These are phyloP conservation scores for Entelexis sorbosivorans DNA, from an alignment of 1,139 yeast genomes.

Conservation along the genomic window DNA sequence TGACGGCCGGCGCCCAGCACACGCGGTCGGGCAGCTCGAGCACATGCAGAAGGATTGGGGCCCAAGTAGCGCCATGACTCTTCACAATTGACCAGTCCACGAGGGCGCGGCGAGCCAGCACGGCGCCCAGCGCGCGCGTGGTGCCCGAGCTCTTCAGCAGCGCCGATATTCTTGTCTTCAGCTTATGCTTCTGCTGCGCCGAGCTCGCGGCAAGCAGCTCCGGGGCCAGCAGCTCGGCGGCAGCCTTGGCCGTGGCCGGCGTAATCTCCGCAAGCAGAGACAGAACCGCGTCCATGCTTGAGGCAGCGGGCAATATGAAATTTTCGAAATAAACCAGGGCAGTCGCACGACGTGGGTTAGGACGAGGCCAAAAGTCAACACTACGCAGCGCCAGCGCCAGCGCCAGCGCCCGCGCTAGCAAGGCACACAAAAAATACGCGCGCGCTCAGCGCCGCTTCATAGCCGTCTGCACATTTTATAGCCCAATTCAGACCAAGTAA, in stretches of 20 bases:
- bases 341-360: neutral
- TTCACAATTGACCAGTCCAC: conserved; percentile 28
- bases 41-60: conserved; percentile 45
- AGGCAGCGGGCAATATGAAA: neutral
- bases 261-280: conserved; percentile 14
- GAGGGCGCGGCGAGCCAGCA: conserved; percentile 27
- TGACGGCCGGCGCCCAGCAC: conserved; percentile 39
- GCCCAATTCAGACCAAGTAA: too few relatives aligned
- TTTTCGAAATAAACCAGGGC: neutral
- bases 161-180: conserved; percentile 31
- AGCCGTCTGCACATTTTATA: too few relatives aligned
- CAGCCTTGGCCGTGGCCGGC: neutral
- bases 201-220: conserved; percentile 8
- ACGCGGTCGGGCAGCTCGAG: conserved; percentile 43
- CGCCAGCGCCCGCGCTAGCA: too few relatives aligned
- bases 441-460: too few relatives aligned
- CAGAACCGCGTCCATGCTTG: conserved; percentile 17
- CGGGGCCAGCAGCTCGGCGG: conserved; percentile 9
- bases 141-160: conserved; percentile 30
- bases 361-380: neutral
- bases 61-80: conserved; percentile 47
- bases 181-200: conserved; percentile 26
- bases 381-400: too few relatives aligned
- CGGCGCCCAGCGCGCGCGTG: conserved; percentile 30
- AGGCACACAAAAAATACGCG: too few relatives aligned